Percentiles rank a stretch among this genome's conserved stretches.
Evolutionary conservation across 139 green algal species (phyloP).

Genomic region (Nannochloris sp.): DNA sequence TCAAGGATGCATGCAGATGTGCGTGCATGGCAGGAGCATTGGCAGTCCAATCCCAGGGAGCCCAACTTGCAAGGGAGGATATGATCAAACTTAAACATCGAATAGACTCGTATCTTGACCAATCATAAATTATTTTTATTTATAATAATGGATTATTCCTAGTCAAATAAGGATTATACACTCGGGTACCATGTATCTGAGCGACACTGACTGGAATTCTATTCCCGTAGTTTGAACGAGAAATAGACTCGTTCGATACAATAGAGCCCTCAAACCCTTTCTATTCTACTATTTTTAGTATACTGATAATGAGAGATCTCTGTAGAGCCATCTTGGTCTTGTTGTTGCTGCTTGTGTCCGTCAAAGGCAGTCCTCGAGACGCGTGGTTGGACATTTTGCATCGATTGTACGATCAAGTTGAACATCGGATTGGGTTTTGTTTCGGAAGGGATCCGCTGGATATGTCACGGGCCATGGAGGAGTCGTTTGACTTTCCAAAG

Average conservation of each 20-base stretch:
- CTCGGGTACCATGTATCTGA: too few relatives aligned
- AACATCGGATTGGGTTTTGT: conserved; percentile 31
- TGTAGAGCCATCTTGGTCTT: not conserved
- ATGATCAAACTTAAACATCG: not conserved
- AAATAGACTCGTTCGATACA: not conserved
- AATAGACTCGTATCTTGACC: too few relatives aligned
- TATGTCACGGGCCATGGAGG: conserved; percentile 10
- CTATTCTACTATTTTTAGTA: not conserved
- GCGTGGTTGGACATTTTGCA: conserved; percentile 19
- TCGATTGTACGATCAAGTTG: conserved; percentile 11
- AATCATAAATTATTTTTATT: too few relatives aligned
- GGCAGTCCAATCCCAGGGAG: conserved; percentile 45
- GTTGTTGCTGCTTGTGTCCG: too few relatives aligned
- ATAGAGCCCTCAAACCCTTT: not conserved
- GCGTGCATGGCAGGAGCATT: conserved; percentile 48
- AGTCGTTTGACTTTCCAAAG: conserved; percentile 26
- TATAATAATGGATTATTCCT: too few relatives aligned
- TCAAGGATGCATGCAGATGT: conserved; percentile 22
- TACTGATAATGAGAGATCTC: too few relatives aligned
- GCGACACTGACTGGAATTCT: too few relatives aligned
- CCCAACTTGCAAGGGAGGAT: conserved; percentile 20
- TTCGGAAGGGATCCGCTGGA: conserved; percentile 13
- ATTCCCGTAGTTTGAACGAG: too few relatives aligned
- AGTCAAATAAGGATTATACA: too few relatives aligned
- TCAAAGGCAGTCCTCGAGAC: not conserved